Percentiles rank a stretch among this genome's conserved stretches.
Conservation (phyloP, 2,329 filamentous ascomycete genomes). For the Seiridium unicorne region DNA sequence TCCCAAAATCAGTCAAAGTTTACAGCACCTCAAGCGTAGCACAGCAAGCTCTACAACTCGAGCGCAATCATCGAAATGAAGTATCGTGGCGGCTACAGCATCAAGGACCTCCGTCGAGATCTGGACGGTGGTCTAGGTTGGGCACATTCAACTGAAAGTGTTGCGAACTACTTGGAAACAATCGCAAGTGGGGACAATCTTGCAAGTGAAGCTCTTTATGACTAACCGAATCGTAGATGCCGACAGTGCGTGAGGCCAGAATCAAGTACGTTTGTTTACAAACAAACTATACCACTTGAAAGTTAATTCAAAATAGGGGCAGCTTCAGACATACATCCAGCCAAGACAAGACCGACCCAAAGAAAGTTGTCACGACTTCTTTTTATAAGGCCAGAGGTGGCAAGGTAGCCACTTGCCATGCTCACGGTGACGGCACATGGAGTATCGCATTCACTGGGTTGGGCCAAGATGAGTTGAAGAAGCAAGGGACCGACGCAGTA, state of each 20-base stretch:
- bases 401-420: constrained; percentile 7
- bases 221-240: neutral
- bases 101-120: constrained; percentile 7
- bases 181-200: neutral
- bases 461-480: neutral
- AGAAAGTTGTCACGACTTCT: constrained; percentile 8
- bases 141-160: constrained; percentile 9
- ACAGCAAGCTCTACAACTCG: neutral
- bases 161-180: constrained; percentile 1
- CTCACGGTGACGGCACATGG: constrained; percentile 10
- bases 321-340: constrained; percentile 6
- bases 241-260: neutral
- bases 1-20: no score
- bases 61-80: neutral
- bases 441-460: constrained; percentile 1
- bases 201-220: neutral
- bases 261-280: neutral
- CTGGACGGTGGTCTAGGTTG: constrained; percentile 1
- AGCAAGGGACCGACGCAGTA: neutral
- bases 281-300: no score
- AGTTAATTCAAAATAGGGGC: neutral
- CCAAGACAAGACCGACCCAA: constrained; percentile 8
- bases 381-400: constrained; percentile 1
- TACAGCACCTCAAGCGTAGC: no score
- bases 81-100: constrained; percentile 4